A percentile compares a stretch with the other conserved stretches of the same genome.
Conservation (phyloP, 441 rosid genomes). For the Metrosideros polymorpha region DNA sequence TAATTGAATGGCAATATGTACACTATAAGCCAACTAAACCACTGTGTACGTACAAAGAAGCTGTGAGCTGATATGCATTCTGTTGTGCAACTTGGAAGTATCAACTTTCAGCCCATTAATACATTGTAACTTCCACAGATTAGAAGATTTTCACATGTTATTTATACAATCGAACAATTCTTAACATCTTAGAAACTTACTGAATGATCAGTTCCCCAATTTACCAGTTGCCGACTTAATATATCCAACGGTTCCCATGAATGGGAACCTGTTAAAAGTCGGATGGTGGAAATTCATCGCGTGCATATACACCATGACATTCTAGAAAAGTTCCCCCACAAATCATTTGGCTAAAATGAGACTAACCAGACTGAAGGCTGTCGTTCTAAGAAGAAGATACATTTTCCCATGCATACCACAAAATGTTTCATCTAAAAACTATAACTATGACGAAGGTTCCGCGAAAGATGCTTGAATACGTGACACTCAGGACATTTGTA, state of each 20-base stretch:
- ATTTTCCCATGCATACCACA: slow-evolving; percentile 74
- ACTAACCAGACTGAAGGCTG: slow-evolving; percentile 86
- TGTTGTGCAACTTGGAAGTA: background rate
- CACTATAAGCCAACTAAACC: background rate
- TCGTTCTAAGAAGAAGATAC: slow-evolving; percentile 95
- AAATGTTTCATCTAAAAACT: background rate
- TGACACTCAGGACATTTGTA: background rate
- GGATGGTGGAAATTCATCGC: background rate
- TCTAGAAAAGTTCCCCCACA: background rate
- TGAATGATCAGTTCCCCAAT: background rate
- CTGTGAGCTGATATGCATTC: background rate
- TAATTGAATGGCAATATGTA: background rate
- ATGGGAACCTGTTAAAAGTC: too few species aligned
- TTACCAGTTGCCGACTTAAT: background rate
- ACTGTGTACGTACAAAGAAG: background rate
- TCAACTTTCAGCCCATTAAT: background rate
- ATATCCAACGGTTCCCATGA: background rate
- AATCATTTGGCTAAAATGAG: background rate
- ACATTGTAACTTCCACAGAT: background rate
- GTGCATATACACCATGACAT: background rate
- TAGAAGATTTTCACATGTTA: background rate
- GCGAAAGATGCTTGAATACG: background rate
- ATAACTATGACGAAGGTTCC: background rate
- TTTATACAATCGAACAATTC: background rate
- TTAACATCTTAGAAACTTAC: background rate